Base-by-base conservation (phyloP, 495 filamentous ascomycete genomes). In the Aspergillus bridgeri region DNA sequence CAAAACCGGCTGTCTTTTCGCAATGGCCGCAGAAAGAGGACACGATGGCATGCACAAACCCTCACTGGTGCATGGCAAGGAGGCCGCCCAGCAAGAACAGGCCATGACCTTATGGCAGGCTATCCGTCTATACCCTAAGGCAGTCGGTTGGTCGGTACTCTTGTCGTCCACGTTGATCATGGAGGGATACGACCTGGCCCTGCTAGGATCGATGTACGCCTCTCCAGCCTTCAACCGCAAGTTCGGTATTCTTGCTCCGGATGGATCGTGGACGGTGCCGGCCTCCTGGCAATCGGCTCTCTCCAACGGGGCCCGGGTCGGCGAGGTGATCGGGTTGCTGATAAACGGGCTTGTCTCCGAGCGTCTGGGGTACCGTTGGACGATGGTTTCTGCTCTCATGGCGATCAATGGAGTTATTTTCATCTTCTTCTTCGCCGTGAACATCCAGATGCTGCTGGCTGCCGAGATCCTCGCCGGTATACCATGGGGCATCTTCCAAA, bases 401-500 rank as follows among this genome's bases (percentile, higher is more conserved):
- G 60, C 81, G 9, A 71, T 89, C 3, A 77, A 73, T n/a, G 80
- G 68, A 17, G 84, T 88, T 65, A 86, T 83, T n/a, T 76, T 83
- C 29, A 76, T 91, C 60, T 82, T 86, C 65, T 89, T 89, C 73
- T 88, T 85, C 23, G 86, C 86, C 1, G 75, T 81, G 42, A 82
- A 75, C 60, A 75, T 89, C 1, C 70, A 82, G 22, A 79, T 81
- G 33, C 76, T 90, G 9, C 76, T 88, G 38, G 79, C 83, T 19
- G 87, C 80, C 2, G 86, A 89, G 67, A 86, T 90, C 53, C 74
- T 91, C 2, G 84, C 81, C 53, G 87, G 88, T 58, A 84, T 90
- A 54, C 83, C 85, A 33, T 90, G 87, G 87, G 88, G 88, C 56
- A 80, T 89, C 23, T 89, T 89, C 69, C 86, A 89, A 64, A 89